Percentiles rank a stretch among this genome's conserved stretches.
These are phyloP conservation scores for Clitoria ternatea DNA, from an alignment of 306 rosid species.

Conservation along the genomic window DNA sequence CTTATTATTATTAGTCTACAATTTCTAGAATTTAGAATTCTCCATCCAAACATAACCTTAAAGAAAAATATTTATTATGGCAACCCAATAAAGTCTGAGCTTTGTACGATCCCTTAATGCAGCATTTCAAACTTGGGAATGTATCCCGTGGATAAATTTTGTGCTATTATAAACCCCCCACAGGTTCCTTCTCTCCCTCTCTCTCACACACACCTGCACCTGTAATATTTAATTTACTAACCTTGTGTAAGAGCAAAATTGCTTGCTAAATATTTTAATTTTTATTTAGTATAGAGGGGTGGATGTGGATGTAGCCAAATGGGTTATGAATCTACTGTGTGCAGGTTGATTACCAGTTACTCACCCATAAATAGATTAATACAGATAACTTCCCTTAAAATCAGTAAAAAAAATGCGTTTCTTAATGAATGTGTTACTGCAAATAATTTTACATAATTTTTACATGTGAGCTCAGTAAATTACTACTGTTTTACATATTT, in stretches of 20 bases:
- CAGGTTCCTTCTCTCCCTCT: conserved; percentile 60
- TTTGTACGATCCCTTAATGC: conserved; percentile 36
- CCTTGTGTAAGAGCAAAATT: neutral
- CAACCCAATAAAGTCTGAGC: conserved; percentile 19
- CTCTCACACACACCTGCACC: neutral
- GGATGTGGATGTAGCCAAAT: neutral
- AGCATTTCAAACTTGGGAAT: conserved; percentile 99
- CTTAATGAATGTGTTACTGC: neutral
- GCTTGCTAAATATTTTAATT: neutral
- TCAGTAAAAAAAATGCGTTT: neutral
- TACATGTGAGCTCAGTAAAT: neutral
- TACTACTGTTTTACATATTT: neutral
- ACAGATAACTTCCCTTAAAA: neutral
- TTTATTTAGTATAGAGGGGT: neutral
- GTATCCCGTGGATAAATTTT: conserved; percentile 94
- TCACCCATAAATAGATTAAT: neutral
- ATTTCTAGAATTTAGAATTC: no score
- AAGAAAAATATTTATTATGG: neutral
- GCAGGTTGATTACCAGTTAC: neutral
- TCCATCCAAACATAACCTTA: no score
- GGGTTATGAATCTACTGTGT: neutral
- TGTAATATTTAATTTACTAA: neutral
- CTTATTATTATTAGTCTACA: no score
- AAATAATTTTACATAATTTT: neutral
- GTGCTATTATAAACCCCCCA: conserved; percentile 97